These are phyloP conservation scores for Ustilago hordei DNA, from an alignment of 1,284 basidiomycete species.

Conservation along the genomic window DNA sequence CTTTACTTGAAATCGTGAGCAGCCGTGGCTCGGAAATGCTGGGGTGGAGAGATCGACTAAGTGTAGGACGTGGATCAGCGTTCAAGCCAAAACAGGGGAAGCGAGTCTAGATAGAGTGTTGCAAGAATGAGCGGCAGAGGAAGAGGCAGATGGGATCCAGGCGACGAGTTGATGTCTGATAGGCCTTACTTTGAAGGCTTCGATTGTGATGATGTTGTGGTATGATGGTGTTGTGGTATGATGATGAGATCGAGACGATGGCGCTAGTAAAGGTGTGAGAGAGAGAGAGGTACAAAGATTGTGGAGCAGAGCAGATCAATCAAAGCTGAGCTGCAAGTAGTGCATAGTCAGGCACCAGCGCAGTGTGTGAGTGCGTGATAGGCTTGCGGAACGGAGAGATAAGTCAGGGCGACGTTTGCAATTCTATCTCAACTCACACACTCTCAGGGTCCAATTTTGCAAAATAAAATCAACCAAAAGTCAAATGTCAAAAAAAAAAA, in stretches of 20 bases:
- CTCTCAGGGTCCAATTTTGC: slow-evolving; percentile 12
- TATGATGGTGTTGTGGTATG: not conserved
- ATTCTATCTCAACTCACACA: not conserved
- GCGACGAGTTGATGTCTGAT: not conserved
- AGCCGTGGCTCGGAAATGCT: slow-evolving; percentile 18
- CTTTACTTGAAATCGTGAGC: slow-evolving; percentile 28
- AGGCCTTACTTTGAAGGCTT: not conserved
- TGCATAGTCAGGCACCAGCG: not conserved
- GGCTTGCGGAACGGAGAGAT: slow-evolving; percentile 10
- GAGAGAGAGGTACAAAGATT: not conserved
- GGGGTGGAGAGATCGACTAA: not conserved
- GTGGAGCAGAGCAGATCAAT: not conserved
- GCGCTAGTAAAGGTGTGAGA: not conserved
- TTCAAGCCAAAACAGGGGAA: not conserved
- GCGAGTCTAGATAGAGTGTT: not conserved
- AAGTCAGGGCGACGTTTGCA: slow-evolving; percentile 13
- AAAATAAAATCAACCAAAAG: not conserved
- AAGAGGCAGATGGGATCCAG: not conserved
- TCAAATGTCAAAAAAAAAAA: too few relatives aligned
- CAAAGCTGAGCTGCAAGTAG: not conserved
- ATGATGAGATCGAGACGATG: not conserved
- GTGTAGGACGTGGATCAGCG: not conserved
- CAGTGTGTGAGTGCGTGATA: not conserved
- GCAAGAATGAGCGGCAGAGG: not conserved
- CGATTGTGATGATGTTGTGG: not conserved